These are phyloP conservation scores for Multifurca ochricompacta DNA, from an alignment of 768 basidiomycete species.

Conservation along the genomic window DNA sequence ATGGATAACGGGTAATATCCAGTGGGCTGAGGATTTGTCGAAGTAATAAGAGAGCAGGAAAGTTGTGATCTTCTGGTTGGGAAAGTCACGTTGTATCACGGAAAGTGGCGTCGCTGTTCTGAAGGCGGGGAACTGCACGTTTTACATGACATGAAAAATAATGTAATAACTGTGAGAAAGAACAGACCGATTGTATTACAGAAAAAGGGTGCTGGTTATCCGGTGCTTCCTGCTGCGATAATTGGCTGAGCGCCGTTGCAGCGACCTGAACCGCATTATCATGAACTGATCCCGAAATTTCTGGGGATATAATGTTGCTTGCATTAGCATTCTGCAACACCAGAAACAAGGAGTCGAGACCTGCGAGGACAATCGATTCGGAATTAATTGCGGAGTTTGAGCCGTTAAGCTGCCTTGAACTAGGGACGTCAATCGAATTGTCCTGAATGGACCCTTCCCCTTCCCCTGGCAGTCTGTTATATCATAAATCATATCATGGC, in stretches of 20 bases:
- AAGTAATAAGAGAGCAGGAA: conserved; percentile 22
- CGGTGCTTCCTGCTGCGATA: conserved; percentile 17
- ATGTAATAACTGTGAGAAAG: neutral
- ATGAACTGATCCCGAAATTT: no score
- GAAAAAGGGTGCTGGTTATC: neutral
- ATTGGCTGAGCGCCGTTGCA: conserved; percentile 18
- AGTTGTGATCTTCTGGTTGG: conserved; percentile 21
- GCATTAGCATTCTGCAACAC: conserved; percentile 13
- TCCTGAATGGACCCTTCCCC: neutral
- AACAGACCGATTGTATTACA: conserved; percentile 3
- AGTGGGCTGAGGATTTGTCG: conserved; percentile 21
- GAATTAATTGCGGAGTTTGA: conserved; percentile 1
- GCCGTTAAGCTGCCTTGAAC: conserved; percentile 2
- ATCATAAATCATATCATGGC: neutral
- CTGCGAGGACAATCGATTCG: conserved; percentile 14
- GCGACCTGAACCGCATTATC: conserved; percentile 19
- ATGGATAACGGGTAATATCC: conserved; percentile 21
- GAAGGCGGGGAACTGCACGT: conserved; percentile 3
- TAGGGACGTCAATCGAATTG: neutral
- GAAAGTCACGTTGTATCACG: conserved; percentile 18
- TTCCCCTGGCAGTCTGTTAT: conserved; percentile 2
- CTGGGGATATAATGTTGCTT: neutral
- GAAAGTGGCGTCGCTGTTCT: neutral
- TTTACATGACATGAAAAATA: neutral
- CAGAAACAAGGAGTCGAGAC: conserved; percentile 22